phyloP scores from a whole-genome alignment of 148 eudicot genomes.

The Chenopodium quinoa region DNA sequence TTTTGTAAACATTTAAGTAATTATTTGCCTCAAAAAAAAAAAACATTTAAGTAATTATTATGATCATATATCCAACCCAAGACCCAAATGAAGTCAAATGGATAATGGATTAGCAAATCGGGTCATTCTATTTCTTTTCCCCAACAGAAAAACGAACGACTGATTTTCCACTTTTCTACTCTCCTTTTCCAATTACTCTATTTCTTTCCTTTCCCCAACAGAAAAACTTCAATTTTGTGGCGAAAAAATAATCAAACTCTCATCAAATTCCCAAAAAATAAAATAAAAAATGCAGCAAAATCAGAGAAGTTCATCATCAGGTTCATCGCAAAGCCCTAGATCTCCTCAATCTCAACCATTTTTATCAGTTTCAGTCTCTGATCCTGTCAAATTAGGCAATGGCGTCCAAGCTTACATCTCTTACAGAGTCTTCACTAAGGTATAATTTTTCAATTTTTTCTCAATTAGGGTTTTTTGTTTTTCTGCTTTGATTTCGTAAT shows the following conservation, averaged over 20 bases:
- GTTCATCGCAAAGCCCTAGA: conserved; percentile 69
- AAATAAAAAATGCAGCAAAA: conserved; percentile 41
- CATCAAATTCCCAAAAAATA: neutral
- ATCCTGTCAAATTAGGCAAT: conserved; percentile 96
- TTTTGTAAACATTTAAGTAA: no score
- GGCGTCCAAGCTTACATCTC: conserved; percentile 97
- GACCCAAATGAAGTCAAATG: no score
- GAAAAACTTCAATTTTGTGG: neutral
- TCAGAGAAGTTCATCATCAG: conserved; percentile 40
- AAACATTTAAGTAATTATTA: no score
- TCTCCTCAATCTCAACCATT: conserved; percentile 62
- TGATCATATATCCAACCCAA: no score
- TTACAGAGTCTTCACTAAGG: conserved; percentile 84
- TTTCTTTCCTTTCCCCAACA: neutral
- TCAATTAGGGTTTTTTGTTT: neutral
- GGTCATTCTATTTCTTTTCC: neutral
- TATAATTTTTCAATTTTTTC: neutral
- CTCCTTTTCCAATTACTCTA: neutral
- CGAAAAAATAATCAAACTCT: neutral
- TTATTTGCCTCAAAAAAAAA: no score
- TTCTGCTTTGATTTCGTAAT: neutral
- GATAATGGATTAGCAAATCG: neutral
- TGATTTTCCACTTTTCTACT: neutral
- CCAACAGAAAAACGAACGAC: neutral
- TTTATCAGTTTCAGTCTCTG: conserved; percentile 72